Percentiles rank a stretch among this genome's conserved stretches.
Conservation (phyloP, 257 asterid genomes). For the Gynochthodes officinalis region DNA sequence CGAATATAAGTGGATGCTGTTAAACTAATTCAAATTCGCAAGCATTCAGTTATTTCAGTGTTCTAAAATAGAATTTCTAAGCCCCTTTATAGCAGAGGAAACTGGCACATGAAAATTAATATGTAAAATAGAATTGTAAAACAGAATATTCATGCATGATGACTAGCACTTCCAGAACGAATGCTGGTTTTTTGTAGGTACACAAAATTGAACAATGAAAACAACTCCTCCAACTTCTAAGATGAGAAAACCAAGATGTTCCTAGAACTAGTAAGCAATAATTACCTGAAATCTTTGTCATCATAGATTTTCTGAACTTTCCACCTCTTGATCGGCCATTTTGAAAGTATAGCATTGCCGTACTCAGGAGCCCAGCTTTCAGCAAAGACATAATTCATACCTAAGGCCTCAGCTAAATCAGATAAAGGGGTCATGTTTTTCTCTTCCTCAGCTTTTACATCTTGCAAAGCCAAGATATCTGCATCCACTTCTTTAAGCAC, state of each 20-base stretch:
- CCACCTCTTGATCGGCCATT: conserved; percentile 89
- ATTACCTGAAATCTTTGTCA: conserved; percentile 82
- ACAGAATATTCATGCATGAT: no score
- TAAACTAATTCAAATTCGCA: background rate
- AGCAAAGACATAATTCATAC: conserved; percentile 85
- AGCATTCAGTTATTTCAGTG: background rate
- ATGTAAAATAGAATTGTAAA: no score
- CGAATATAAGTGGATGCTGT: background rate
- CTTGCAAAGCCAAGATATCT: conserved; percentile 79
- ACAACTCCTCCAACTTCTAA: no score
- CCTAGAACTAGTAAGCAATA: background rate
- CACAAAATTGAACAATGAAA: no score
- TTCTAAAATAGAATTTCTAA: background rate
- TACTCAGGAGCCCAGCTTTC: conserved; percentile 99
- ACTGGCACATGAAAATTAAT: background rate
- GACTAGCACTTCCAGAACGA: background rate
- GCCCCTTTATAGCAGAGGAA: background rate
- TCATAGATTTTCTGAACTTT: conserved; percentile 67
- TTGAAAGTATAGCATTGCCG: conserved; percentile 84
- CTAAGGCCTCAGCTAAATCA: conserved; percentile 73
- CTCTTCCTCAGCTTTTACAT: conserved; percentile 92
- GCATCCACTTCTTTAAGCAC: conserved; percentile 85
- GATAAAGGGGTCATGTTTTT: conserved; percentile 80
- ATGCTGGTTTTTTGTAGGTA: no score
- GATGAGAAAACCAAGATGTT: no score